Base-by-base conservation (phyloP, 257 asterid species). In the Primulina huaijiensis region DNA sequence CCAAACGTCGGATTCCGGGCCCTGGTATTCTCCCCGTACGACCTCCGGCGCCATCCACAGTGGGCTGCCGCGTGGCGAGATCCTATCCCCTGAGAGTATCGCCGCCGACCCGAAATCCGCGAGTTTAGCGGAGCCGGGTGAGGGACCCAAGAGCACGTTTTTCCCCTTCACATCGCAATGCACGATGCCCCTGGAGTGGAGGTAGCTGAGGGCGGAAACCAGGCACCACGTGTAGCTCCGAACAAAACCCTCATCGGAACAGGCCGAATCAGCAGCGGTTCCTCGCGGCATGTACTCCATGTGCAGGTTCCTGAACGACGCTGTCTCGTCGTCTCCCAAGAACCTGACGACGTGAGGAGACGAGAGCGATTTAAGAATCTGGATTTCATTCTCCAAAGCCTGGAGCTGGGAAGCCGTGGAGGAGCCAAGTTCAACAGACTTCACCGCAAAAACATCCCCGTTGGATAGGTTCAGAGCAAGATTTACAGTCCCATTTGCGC, bases 21-120 rank as follows among this genome's bases (percentile, higher is more conserved):
- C 93, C 76, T 87, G 93, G 21, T 67, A 73, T 72, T 81, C 93
- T 9, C 82, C 79, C 5, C 90, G 79, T 1, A 87, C 19, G 64
- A 78, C 93, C 83, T 87, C 93, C 75, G 93, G 93, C 56, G 93
- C 90, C 93, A 87, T 87, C 93, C 93, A 87, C 59, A 87, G 65
- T 40, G 93, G 93, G 33, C 86, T 87, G 4, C 93, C 93, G 11
- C 90, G 85, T 0, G 79, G 68, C 64, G 67, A 0, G 55, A 52
- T 64, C 40, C 53, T 7, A 19, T 2, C 7, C 23, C 9, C 11
- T 11, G 50, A 16, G 19, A 31, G 8, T n/a, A 76, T 76, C 76
- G 57, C 38, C 17, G 94, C 87, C 3, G 89, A 85, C 0, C 94
- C 94, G 31, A 87, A 87, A 70, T 87, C 94, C 17, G 86, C 90